A percentile compares a stretch with the other conserved stretches of the same genome.
Evolutionary conservation across 352 stramenopile species (phyloP).

Genomic region (Pythium aquatile): DNA sequence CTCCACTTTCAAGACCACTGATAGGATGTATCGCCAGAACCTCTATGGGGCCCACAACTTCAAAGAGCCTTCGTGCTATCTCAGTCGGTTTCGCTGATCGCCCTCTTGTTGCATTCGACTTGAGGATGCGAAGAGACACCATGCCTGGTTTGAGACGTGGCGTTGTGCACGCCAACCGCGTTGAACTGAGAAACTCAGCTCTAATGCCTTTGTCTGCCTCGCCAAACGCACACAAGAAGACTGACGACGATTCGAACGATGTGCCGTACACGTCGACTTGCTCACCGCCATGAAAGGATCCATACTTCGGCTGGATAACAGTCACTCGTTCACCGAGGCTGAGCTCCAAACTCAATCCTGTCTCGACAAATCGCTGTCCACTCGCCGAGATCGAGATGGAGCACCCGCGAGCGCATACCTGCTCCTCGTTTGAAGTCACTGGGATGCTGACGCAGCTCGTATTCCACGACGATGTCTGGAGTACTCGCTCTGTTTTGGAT

Average conservation of each 20-base stretch:
- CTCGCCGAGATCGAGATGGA: slow-evolving; percentile 13
- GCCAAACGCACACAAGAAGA: slow-evolving; percentile 19
- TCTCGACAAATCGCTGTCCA: slow-evolving; percentile 14
- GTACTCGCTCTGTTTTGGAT: not conserved
- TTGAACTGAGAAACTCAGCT: not conserved
- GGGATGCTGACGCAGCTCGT: slow-evolving; percentile 14
- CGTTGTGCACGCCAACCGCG: slow-evolving; percentile 1
- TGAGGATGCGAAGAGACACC: slow-evolving; percentile 9
- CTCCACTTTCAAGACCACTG: slow-evolving; percentile 17
- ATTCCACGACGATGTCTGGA: slow-evolving; percentile 11
- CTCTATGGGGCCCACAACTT: slow-evolving; percentile 21
- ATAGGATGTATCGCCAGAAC: not conserved
- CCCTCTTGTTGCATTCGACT: not conserved
- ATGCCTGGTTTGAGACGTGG: slow-evolving; percentile 1
- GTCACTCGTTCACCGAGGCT: slow-evolving; percentile 10
- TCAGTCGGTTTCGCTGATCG: slow-evolving; percentile 1
- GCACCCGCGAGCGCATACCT: slow-evolving; percentile 6
- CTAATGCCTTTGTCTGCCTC: not conserved
- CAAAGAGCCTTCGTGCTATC: slow-evolving; percentile 7
- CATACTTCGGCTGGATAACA: slow-evolving; percentile 9
- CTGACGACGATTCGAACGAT: slow-evolving; percentile 10
- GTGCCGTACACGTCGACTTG: slow-evolving; percentile 6
- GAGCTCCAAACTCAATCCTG: slow-evolving; percentile 14
- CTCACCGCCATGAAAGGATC: slow-evolving; percentile 14
- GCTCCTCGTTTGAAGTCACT: slow-evolving; percentile 6